phyloP scores from a whole-genome alignment of 129 eudicot genomes.

The Smallanthus sonchifolius region DNA sequence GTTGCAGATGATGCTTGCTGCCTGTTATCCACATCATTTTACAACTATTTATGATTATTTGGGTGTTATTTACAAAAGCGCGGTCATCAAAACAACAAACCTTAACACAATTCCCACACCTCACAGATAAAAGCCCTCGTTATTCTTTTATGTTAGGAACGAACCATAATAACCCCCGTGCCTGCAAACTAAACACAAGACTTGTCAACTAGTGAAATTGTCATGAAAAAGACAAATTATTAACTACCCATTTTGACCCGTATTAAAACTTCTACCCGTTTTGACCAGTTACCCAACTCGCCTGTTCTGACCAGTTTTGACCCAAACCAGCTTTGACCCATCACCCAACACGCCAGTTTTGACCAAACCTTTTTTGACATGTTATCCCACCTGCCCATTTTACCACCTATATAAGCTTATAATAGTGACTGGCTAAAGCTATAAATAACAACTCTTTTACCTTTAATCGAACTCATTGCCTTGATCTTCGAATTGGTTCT shows the following conservation, averaged over 20 bases:
- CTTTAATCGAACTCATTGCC: constrained; percentile 48
- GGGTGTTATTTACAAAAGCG: constrained; percentile 33
- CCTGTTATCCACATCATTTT: constrained; percentile 14
- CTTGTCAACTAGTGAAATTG: background rate
- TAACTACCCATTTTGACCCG: background rate
- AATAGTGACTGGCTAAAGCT: background rate
- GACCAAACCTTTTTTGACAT: background rate
- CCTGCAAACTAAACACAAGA: background rate
- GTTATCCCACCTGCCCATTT: background rate
- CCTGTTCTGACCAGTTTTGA: background rate
- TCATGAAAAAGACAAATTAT: background rate
- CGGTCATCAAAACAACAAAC: constrained; percentile 21
- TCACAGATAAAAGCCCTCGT: constrained; percentile 8
- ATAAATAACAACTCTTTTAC: constrained; percentile 18
- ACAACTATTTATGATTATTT: constrained; percentile 13
- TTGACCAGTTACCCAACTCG: background rate
- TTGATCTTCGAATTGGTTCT: constrained; percentile 53
- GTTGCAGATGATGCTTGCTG: constrained; percentile 20
- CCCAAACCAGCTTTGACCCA: background rate
- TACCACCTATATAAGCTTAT: background rate
- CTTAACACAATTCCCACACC: constrained; percentile 24
- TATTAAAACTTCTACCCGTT: background rate
- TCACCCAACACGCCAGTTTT: background rate
- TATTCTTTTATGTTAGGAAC: constrained; percentile 8
- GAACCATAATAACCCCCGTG: background rate